Evolutionary conservation across 805 yeast species (phyloP).

Genomic region (Yarrowia sp.): DNA sequence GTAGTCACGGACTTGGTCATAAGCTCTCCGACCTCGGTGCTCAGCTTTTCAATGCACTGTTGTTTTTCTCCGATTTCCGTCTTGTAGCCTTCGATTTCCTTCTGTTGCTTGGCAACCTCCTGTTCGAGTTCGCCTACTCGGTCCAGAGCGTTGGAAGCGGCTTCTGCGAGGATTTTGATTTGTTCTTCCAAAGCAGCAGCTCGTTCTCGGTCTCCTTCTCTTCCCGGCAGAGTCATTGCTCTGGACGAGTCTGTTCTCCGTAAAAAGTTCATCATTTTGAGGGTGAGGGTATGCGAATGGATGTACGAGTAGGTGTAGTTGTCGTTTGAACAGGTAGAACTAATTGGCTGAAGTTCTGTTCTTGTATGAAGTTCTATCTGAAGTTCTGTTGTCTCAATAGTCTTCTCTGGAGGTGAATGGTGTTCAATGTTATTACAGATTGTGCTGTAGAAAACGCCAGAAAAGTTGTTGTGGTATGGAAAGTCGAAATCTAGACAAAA

Average conservation of each 20-base stretch:
- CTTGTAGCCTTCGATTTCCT: not conserved
- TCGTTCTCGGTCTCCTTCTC: slow-evolving; percentile 32
- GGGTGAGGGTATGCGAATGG: no score
- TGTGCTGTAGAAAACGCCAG: no score
- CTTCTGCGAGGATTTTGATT: slow-evolving; percentile 30
- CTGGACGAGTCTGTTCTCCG: slow-evolving; percentile 6
- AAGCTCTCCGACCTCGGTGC: not conserved
- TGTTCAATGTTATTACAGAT: no score
- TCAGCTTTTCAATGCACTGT: not conserved
- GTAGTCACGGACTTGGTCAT: not conserved
- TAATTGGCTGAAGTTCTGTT: no score
- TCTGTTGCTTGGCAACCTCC: slow-evolving; percentile 28
- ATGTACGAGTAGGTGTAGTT: no score
- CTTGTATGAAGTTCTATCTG: no score
- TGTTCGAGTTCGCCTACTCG: slow-evolving; percentile 31
- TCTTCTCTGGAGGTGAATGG: no score
- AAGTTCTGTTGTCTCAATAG: no score
- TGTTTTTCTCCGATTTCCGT: not conserved
- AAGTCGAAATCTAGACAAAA: no score
- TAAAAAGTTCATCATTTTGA: slow-evolving; percentile 1
- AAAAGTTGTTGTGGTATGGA: no score
- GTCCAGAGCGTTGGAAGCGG: slow-evolving; percentile 33
- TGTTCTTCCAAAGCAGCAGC: slow-evolving; percentile 32
- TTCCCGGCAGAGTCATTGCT: slow-evolving; percentile 29
- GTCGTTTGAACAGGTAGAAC: no score